Percentiles rank a stretch among this genome's conserved stretches.
Evolutionary conservation across 1,139 yeast genomes (phyloP).

Genomic region (Hanseniaspora uvarum): DNA sequence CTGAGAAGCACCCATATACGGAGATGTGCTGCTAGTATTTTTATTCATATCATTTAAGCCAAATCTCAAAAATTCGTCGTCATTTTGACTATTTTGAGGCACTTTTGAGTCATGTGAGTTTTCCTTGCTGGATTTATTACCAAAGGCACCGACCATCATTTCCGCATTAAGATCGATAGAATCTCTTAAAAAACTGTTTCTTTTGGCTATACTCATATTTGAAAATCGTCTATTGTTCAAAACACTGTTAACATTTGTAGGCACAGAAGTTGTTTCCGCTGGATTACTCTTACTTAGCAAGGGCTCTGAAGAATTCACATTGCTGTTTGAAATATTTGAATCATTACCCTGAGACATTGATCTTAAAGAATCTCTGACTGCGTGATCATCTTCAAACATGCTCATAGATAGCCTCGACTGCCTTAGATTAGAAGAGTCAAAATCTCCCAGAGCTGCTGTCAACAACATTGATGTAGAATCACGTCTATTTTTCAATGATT

Average conservation of each 20-base stretch:
- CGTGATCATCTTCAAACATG: slow-evolving; percentile 13
- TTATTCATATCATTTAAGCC: slow-evolving; percentile 7
- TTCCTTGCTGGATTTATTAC: slow-evolving; percentile 14
- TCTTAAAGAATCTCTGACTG: slow-evolving; percentile 16
- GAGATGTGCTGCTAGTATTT: slow-evolving; percentile 3
- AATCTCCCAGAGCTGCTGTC: slow-evolving; percentile 9
- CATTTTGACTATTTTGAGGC: slow-evolving; percentile 3
- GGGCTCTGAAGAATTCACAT: neutral
- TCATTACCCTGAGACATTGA: slow-evolving; percentile 3
- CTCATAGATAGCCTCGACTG: slow-evolving; percentile 16
- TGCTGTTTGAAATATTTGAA: neutral
- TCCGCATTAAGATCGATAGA: slow-evolving; percentile 16
- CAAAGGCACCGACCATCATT: slow-evolving; percentile 14
- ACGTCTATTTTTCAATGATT: slow-evolving; percentile 7
- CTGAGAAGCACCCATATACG: slow-evolving; percentile 12
- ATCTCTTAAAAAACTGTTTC: slow-evolving; percentile 14
- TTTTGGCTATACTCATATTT: slow-evolving; percentile 2
- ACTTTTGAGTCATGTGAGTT: slow-evolving; percentile 6
- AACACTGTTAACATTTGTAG: neutral
- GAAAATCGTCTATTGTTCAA: slow-evolving; percentile 3
- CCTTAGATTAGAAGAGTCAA: slow-evolving; percentile 12
- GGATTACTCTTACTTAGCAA: neutral
- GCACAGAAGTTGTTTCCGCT: neutral
- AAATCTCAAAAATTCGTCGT: slow-evolving; percentile 15
- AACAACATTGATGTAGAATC: slow-evolving; percentile 16